Evolutionary conservation across 2,329 filamentous ascomycete species (phyloP), one percentile per base, ranked within the genome.

Genomic region (Exophiala alcalophila): DNA sequence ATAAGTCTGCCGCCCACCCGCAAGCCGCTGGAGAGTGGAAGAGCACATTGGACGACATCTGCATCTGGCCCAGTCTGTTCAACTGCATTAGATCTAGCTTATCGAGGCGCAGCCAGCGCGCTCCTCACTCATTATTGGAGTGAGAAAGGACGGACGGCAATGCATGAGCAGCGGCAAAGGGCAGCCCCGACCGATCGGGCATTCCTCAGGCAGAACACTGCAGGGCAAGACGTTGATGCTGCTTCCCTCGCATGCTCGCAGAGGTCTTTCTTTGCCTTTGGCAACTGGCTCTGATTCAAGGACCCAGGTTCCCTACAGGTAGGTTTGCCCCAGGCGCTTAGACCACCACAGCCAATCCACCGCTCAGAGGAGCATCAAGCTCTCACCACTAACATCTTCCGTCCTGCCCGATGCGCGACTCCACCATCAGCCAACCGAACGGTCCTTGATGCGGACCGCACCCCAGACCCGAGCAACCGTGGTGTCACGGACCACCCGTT

Each of bases 101-200:
- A 28, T n/a, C n/a, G 41, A 39, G 41, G 41, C 41, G 41, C 41
- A 44, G 41, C 34, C 28, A 32, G 27, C 19, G 8, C 29, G 29
- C 16, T 29, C 16, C 14, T 16, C 11, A 30, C 27, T 43, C 20
- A 20, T 36, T 14, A 14, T n/a, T n/a, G n/a, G n/a, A n/a, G n/a
- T n/a, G n/a, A n/a, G n/a, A n/a, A n/a, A n/a, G n/a, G n/a, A n/a
- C n/a, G n/a, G n/a, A n/a, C n/a, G 7, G 12, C 28, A 31, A n/a
- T 32, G 28, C 37, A 20, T 32, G 37, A 26, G 27, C 37, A 31
- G 14, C 11, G 14, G 20, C 19, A 16, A 23, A 18, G n/a, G n/a
- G n/a, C n/a, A n/a, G n/a, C n/a, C n/a, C n/a, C n/a, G 32, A 35
- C 32, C 11, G 12, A 35, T 7, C 11, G 21, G 26, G 14, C 5